Evolutionary conservation across 495 filamentous ascomycete genomes (phyloP).

Genomic region (Delitschia confertaspora): DNA sequence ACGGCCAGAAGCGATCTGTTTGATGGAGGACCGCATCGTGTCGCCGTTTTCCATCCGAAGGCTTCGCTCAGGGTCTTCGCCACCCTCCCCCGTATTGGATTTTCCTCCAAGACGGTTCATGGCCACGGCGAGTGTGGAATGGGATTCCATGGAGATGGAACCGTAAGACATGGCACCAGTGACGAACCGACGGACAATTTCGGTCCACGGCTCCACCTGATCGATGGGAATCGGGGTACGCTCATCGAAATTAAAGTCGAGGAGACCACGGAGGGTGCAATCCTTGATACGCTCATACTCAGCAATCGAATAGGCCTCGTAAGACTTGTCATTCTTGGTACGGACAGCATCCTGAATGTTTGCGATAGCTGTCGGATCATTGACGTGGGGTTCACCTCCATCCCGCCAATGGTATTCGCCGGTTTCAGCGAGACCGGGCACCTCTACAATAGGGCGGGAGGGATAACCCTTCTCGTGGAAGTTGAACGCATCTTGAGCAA

Average conservation of each 20-base stretch:
- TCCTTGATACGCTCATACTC: constrained; percentile 98
- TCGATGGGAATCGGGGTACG: constrained; percentile 83
- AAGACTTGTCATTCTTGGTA: constrained; percentile 99
- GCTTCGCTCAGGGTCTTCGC: constrained; percentile 91
- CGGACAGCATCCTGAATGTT: constrained; percentile 98
- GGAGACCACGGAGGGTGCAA: constrained; percentile 90
- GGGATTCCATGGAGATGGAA: constrained; percentile 98
- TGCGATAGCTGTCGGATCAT: constrained; percentile 90
- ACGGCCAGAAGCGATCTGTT: constrained; percentile 94
- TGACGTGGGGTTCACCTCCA: constrained; percentile 95
- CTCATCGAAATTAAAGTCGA: constrained; percentile 96
- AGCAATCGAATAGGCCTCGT: constrained; percentile 90
- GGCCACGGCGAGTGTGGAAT: constrained; percentile 92
- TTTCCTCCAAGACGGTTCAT: constrained; percentile 98
- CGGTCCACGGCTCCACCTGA: constrained; percentile 97
- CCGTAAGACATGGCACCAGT: constrained; percentile 99
- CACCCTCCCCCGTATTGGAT: constrained; percentile 98
- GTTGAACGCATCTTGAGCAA: constrained; percentile 93
- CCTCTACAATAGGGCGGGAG: constrained; percentile 64
- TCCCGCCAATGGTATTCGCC: constrained; percentile 99
- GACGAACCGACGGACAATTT: constrained; percentile 94
- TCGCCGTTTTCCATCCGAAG: constrained; percentile 83
- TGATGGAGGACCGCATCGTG: constrained; percentile 97
- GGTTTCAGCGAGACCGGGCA: constrained; percentile 83
- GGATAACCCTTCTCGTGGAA: constrained; percentile 96